Evolutionary conservation across 371 early-diverging fungal species (phyloP).

Genomic region (Mortierella sp.): DNA sequence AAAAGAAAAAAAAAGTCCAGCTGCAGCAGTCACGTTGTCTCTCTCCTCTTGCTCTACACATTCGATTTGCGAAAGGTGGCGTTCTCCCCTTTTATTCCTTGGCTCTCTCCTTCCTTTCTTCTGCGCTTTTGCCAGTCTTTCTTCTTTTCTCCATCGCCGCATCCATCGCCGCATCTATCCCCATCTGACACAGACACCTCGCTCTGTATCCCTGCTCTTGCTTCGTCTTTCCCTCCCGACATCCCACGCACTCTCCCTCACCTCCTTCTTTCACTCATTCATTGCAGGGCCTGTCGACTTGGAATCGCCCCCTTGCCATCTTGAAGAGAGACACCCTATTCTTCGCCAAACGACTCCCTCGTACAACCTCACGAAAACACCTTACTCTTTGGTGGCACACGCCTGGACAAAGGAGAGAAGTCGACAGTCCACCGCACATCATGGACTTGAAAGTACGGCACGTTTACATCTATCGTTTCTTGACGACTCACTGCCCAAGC

Average conservation of each 20-base stretch:
- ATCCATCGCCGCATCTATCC: neutral
- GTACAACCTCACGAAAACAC: neutral
- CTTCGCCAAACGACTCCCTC: neutral
- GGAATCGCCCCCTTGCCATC: too few relatives aligned
- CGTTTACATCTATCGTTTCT: too few relatives aligned
- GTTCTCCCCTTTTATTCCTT: neutral
- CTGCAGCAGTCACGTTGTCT: neutral
- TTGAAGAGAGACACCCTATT: neutral
- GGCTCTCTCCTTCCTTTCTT: neutral
- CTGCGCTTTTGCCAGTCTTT: neutral
- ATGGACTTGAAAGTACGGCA: slow-evolving; percentile 7
- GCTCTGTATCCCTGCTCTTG: neutral
- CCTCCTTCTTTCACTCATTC: neutral
- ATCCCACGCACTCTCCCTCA: neutral
- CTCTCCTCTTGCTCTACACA: too few relatives aligned
- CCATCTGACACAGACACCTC: too few relatives aligned
- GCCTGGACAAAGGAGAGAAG: neutral
- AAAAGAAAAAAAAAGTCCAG: neutral
- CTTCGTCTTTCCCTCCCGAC: neutral
- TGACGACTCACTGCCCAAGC: neutral
- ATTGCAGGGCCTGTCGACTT: neutral
- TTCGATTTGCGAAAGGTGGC: too few relatives aligned
- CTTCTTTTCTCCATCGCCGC: neutral
- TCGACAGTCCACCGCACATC: neutral
- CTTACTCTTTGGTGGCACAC: neutral